Base-by-base conservation (phyloP, 2,329 filamentous ascomycete species). In the Beauveria varroae region DNA sequence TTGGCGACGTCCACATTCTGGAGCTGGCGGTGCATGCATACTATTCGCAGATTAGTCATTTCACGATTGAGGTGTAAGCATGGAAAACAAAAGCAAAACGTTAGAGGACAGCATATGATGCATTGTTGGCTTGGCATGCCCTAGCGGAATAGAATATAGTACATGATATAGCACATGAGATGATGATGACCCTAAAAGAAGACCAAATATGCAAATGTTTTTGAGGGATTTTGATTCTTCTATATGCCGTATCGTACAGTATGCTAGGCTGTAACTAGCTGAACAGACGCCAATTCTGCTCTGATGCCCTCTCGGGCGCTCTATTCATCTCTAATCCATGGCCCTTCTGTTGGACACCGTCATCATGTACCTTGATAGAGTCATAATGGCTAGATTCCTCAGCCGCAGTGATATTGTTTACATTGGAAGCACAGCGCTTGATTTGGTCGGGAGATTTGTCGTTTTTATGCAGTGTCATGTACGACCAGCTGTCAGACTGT, bases 11-110 rank as follows among this genome's bases (percentile, higher is more conserved):
- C 20, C 85, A 81, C 78, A 78, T 88, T 6, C 73, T 89, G 60
- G 86, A 89, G 74, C 74, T 89, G 67, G 86, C 85, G 2, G 85
- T 89, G 12, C 86, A 88, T 71, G 83, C 86, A 43, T 89, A 89
- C 70, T 89, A 88, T 68, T 88, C 86, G 64, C 86, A 89, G 73
- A 89, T 89, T 69, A 88, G 85, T 70, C 86, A 89, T 72, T 89
- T 89, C 66, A 85, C 79, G 44, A 88, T 89, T 67, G 85, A 88
- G 68, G 84, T 89, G 63, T 87, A 64, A 30, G 30, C 18, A 20
- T 10, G 20, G 41, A 41, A 18, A 34, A 34, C 14, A 41, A 18
- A 4, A 20, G 34, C 5, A 41, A 22, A 24, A 18, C 46, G 7
- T 5, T 3, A 37, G 16, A 18, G 8, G 26, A 30, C 9, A 22